Evolutionary conservation across 164 flowering plant species (phyloP).

Genomic region (Dillenia suffruticosa): DNA sequence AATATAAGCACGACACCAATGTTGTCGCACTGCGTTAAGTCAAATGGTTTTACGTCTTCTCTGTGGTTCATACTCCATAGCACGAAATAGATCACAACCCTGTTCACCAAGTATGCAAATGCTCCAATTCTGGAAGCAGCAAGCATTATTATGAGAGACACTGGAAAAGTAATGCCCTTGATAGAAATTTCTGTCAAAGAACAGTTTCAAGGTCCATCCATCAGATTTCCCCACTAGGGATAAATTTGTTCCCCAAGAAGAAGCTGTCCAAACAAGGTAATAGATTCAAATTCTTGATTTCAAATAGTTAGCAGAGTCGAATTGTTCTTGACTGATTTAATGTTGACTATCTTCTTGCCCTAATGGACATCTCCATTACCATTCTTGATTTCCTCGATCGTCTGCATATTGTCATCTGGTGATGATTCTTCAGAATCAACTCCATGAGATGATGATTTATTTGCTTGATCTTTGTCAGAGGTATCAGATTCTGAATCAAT

Average conservation of each 20-base stretch:
- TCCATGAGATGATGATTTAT: constrained; percentile 13
- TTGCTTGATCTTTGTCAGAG: constrained; percentile 27
- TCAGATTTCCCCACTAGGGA: neutral
- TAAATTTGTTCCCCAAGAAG: constrained; percentile 19
- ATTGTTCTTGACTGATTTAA: neutral
- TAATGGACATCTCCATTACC: constrained; percentile 7
- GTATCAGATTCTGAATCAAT: constrained; percentile 39
- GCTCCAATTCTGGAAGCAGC: neutral
- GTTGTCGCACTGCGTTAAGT: too few relatives aligned
- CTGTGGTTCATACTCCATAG: too few relatives aligned
- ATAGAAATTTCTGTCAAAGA: constrained; percentile 9
- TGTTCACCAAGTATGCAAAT: too few relatives aligned
- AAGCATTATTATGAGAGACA: constrained; percentile 17
- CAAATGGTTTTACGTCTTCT: too few relatives aligned
- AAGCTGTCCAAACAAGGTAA: constrained; percentile 12
- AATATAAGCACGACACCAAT: too few relatives aligned
- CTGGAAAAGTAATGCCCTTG: constrained; percentile 4
- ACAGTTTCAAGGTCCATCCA: neutral
- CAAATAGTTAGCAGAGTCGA: neutral
- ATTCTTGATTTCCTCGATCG: neutral
- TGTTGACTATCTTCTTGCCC: constrained; percentile 5
- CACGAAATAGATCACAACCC: too few relatives aligned
- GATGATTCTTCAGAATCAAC: constrained; percentile 13
- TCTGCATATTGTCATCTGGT: constrained; percentile 1
- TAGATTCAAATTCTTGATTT: constrained; percentile 1